Evolutionary conservation across 768 basidiomycete genomes (phyloP).

Genomic region (Tubosaeta sp.): DNA sequence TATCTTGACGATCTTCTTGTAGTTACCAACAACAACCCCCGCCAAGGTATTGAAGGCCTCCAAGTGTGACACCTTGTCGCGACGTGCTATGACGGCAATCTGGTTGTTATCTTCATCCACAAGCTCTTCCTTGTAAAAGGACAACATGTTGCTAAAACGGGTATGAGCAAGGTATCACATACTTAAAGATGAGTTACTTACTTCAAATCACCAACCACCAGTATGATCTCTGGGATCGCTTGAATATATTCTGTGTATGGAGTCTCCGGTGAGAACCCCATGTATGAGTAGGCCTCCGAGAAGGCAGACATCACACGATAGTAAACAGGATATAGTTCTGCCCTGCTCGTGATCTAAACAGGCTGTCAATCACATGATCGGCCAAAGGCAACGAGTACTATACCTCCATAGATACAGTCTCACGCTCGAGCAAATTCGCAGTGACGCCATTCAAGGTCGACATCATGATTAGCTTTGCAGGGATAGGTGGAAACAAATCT

Average conservation of each 20-base stretch:
- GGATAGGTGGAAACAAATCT: no score
- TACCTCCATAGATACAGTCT: not conserved
- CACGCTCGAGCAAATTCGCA: not conserved
- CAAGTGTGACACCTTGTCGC: slow-evolving; percentile 18
- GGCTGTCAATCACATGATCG: not conserved
- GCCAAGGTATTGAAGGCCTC: slow-evolving; percentile 20
- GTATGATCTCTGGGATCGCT: slow-evolving; percentile 26
- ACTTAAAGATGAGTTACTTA: slow-evolving; percentile 13
- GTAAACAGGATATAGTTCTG: slow-evolving; percentile 18
- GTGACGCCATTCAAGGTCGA: not conserved
- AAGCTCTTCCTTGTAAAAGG: slow-evolving; percentile 36
- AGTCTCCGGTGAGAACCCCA: slow-evolving; percentile 22
- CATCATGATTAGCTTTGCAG: not conserved
- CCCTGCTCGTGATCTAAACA: slow-evolving; percentile 5
- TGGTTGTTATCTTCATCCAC: slow-evolving; percentile 30
- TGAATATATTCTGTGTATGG: slow-evolving; percentile 31
- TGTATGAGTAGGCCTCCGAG: slow-evolving; percentile 29
- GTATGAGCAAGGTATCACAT: not conserved
- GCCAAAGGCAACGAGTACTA: slow-evolving; percentile 13
- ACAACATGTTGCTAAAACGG: slow-evolving; percentile 31
- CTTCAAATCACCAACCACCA: slow-evolving; percentile 31
- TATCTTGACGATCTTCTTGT: slow-evolving; percentile 21
- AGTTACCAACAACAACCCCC: slow-evolving; percentile 16
- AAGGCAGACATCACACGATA: slow-evolving; percentile 24
- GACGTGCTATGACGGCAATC: slow-evolving; percentile 27